Conservation (phyloP, 208 protist genomes). For the Acanthamoeba polyphaga region DNA sequence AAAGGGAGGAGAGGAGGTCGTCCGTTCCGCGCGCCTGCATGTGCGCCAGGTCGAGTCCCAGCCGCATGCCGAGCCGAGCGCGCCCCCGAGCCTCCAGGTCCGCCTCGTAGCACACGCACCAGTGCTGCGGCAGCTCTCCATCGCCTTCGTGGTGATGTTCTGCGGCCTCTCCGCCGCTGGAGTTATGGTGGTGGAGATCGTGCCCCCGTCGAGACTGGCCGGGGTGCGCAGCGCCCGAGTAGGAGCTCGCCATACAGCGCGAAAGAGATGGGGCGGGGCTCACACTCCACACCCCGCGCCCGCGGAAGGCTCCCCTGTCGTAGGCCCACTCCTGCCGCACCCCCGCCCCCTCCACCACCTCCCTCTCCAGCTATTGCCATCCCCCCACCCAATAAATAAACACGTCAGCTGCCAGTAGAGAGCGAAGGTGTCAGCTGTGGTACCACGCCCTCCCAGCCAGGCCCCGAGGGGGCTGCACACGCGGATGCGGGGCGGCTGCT, state of each 20-base stretch:
- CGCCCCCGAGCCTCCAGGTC: background rate
- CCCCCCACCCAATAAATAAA: too few relatives aligned
- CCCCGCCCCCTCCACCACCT: background rate
- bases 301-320: background rate
- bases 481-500: background rate
- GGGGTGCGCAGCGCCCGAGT: background rate
- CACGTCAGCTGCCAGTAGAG: too few relatives aligned
- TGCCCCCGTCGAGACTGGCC: too few relatives aligned
- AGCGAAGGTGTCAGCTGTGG: background rate
- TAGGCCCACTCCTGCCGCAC: background rate
- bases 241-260: background rate
- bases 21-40: background rate
- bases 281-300: background rate
- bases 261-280: background rate
- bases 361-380: background rate
- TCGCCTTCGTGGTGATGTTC: background rate
- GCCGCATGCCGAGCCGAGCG: background rate
- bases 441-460: slow-evolving; percentile 5
- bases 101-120: background rate
- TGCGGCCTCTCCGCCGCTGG: background rate
- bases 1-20: background rate
- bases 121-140: background rate
- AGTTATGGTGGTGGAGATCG: too few relatives aligned
- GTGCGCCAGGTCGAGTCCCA: background rate
- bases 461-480: background rate